Base-by-base conservation (phyloP, 495 filamentous ascomycete genomes). In the Rostrohypoxylon terebratum region DNA sequence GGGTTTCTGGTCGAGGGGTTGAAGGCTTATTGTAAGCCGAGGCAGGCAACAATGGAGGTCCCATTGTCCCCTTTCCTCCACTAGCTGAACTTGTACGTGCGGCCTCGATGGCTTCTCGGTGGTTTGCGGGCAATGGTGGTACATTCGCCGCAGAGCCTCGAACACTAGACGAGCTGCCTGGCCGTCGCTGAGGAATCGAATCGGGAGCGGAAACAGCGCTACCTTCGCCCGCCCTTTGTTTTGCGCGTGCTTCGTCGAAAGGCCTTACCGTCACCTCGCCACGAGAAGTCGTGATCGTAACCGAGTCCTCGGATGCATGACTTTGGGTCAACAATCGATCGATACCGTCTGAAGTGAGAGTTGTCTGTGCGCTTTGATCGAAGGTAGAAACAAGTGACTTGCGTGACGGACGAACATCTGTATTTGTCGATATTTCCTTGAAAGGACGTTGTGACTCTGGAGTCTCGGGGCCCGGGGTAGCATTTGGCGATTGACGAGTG, bases 21-120 rank as follows among this genome's bases (percentile, higher is more conserved):
- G 77, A 77, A 42, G 70, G 79, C 73, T 84, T 87, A 75, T 91
- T 87, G 75, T 91, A 91, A 3, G 91, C 92, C 66, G 93, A 97
- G 54, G 96, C 93, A 28, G 94, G 92, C 62, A 92, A 85, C 54
- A 90, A 74, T 7, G 96, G 95, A 44, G 96, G 96, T 0, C 93
- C 96, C 96, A 98, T 99, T 47, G 80, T 53, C 8, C 76, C 78
- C 45, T 87, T 87, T 20, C 82, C 75, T 4, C 82, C 83, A n/a
- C 76, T 65, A 1, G 83, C 76, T 11, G 84, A 86, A 38, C 80
- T 76, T 20, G 84, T 84, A 38, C 85, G 85, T 36, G 93, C 95
- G 9, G 93, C 93, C 60, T 93, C 88, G 71, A 97, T 97, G 59
- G 87, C 88, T 79, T 97, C 87, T 66, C 89, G 91, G 78, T 96